phyloP scores from a whole-genome alignment of 164 flowering plant genomes.

The Liriodendron chinense region DNA sequence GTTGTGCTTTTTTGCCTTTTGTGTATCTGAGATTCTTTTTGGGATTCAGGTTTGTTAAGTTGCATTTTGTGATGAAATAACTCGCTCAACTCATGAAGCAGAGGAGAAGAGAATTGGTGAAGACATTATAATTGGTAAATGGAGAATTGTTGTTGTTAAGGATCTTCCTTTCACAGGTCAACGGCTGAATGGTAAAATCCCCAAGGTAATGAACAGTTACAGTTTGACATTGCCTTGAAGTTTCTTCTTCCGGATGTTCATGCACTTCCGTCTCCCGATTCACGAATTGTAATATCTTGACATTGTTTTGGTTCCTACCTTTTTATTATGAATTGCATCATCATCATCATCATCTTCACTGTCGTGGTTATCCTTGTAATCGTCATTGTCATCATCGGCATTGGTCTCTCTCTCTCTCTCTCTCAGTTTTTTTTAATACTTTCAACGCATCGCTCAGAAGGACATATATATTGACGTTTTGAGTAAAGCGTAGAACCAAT shows the following conservation, averaged over 20 bases:
- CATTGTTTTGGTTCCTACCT: neutral
- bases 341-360: too few species aligned
- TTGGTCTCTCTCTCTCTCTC: too few species aligned
- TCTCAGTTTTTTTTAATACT: too few species aligned
- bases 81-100: conserved; percentile 63
- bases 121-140: conserved; percentile 72
- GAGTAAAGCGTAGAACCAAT: too few species aligned
- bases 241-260: neutral
- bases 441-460: too few species aligned
- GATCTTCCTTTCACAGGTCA: conserved; percentile 90
- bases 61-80: conserved; percentile 96
- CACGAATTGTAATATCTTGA: neutral
- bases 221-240: neutral
- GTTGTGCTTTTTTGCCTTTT: neutral
- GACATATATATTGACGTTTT: too few species aligned
- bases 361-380: too few species aligned
- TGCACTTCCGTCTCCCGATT: neutral
- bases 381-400: too few species aligned
- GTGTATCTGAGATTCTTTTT: conserved; percentile 3
- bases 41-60: conserved; percentile 82
- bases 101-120: conserved; percentile 56
- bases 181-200: conserved; percentile 93
- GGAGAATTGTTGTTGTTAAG: conserved; percentile 77
- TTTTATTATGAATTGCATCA: too few species aligned
- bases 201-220: conserved; percentile 58